A percentile compares a stretch with the other conserved stretches of the same genome.
These are phyloP conservation scores for Lepidium africanum DNA, from an alignment of 345 rosid genomes.

Conservation along the genomic window DNA sequence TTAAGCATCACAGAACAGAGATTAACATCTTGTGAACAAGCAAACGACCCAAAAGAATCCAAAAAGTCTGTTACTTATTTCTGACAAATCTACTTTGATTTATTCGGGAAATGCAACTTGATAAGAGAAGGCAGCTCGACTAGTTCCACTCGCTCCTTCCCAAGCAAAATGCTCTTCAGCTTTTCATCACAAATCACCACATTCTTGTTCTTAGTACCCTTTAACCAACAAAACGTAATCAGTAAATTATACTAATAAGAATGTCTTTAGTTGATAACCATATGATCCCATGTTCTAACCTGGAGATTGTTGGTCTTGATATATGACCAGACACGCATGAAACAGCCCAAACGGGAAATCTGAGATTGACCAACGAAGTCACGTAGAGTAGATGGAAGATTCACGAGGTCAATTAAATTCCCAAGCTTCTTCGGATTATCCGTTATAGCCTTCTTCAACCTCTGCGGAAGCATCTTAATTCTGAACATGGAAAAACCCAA, in stretches of 20 bases:
- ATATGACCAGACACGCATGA: conserved; percentile 85
- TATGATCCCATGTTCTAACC: conserved; percentile 28
- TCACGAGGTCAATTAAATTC: conserved; percentile 75
- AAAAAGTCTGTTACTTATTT: background rate
- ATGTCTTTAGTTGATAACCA: background rate
- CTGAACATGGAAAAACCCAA: background rate
- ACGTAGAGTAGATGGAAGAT: conserved; percentile 73
- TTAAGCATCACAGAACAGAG: background rate
- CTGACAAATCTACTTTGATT: conserved; percentile 35
- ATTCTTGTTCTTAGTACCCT: conserved; percentile 83
- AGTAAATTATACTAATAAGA: background rate
- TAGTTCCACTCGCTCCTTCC: conserved; percentile 69
- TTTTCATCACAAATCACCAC: conserved; percentile 75
- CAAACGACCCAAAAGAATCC: background rate
- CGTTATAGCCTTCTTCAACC: conserved; percentile 54
- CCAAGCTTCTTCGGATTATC: conserved; percentile 87
- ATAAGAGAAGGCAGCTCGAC: conserved; percentile 76
- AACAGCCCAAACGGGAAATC: conserved; percentile 81
- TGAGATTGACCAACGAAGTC: conserved; percentile 91
- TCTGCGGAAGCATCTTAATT: conserved; percentile 58
- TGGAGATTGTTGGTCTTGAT: conserved; percentile 86
- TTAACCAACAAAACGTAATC: background rate
- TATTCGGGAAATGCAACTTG: conserved; percentile 78
- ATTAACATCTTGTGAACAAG: conserved; percentile 1
- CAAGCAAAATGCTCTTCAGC: conserved; percentile 61